Evolutionary conservation across 2,329 filamentous ascomycete species (phyloP).

Genomic region (Alternaria gansuensis): DNA sequence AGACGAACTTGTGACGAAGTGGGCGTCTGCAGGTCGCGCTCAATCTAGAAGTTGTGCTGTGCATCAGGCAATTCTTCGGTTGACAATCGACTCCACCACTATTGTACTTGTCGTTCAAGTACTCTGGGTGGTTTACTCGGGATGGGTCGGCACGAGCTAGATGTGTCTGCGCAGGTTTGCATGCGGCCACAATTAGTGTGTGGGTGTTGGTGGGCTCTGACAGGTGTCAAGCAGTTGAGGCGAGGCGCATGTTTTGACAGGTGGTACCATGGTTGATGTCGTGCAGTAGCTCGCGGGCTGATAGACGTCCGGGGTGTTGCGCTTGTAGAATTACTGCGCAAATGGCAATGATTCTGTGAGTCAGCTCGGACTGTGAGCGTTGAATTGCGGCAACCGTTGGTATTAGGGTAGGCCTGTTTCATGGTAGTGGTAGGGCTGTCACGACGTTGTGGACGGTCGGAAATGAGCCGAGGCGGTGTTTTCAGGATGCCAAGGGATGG

Average conservation of each 20-base stretch:
- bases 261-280: slow-evolving; percentile 23
- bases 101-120: neutral
- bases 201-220: neutral
- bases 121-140: slow-evolving; percentile 5
- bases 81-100: neutral
- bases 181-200: neutral
- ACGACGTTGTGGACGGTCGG: slow-evolving; percentile 11
- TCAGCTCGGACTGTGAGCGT: slow-evolving; percentile 6
- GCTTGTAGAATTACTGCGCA: slow-evolving; percentile 13
- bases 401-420: slow-evolving; percentile 13
- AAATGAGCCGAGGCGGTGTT: slow-evolving; percentile 16
- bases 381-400: slow-evolving; percentile 12
- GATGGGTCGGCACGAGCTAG: slow-evolving; percentile 8
- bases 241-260: slow-evolving; percentile 2
- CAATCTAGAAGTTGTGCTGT: slow-evolving; percentile 8
- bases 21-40: slow-evolving; percentile 6
- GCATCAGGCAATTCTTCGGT: slow-evolving; percentile 14
- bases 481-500: slow-evolving; percentile 13
- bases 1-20: slow-evolving; percentile 14
- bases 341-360: slow-evolving; percentile 9
- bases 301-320: slow-evolving; percentile 10
- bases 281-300: slow-evolving; percentile 21
- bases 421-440: slow-evolving; percentile 2
- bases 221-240: slow-evolving; percentile 3
- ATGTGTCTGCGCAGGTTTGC: slow-evolving; percentile 7